Base-by-base conservation (phyloP, 495 filamentous ascomycete genomes). In the Cercophora newfieldiana region DNA sequence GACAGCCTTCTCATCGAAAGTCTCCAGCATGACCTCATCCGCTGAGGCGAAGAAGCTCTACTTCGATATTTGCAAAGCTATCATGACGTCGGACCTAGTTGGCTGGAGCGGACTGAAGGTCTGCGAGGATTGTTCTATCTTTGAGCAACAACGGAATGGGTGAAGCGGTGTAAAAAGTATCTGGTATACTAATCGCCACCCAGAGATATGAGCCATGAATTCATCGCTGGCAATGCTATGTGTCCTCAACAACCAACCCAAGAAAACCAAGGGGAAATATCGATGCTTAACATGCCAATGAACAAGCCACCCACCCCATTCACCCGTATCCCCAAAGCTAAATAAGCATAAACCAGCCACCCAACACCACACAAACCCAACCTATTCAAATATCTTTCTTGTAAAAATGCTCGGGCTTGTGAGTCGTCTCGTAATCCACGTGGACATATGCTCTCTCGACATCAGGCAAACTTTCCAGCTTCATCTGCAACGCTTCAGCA, bases 391-490 rank as follows among this genome's bases (percentile, higher is more conserved):
- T 55, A 71, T 86, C 84, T 75, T 87, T 87, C 75, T 84, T 85
- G 51, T 72, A 80, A 22, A 72, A 74, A 72, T 86, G 84, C 76
- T 87, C 92, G 10, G 95, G 95, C 80, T 97, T 96, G 76, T 99
- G 95, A n/a, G 89, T 93, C 7, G 93, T 80, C 83, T 99, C 95
- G 69, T 94, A 98, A 73, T 99, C 95, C 18, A 97, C 93, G 78
- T 99, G 95, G 16, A 98, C 95, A 79, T 98, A 99, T 1, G 93
- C 92, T 66, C 95, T 80, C 83, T 98, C 95, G 2, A 99, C 89
- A 75, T 97, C 88, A 4, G 96, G 95, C 68, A 99, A 76, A 44
- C 87, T 89, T 86, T 99, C 95, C 4, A 99, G 82, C 80, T 97
- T 98, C 59, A 90, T 90, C 83, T 99, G 95, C 66, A 99, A 82